phyloP scores from a whole-genome alignment of 139 green algal species.

The Chlorella sp. region DNA sequence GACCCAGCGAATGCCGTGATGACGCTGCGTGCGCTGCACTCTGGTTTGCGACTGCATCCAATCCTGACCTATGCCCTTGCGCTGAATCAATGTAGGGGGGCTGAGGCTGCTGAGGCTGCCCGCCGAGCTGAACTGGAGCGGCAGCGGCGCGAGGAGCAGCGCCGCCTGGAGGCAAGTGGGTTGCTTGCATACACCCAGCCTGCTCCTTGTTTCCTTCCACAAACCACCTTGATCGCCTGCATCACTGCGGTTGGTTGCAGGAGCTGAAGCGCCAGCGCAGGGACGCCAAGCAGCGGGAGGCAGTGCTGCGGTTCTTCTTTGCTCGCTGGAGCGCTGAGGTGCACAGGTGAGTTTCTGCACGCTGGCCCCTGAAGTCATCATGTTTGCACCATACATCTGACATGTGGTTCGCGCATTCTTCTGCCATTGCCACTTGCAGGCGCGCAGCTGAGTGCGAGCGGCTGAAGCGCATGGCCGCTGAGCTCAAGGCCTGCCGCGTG shows the following conservation, averaged over 20 bases:
- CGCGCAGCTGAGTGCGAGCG: conserved; percentile 12
- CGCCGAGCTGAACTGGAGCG: conserved; percentile 1
- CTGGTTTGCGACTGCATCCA: no score
- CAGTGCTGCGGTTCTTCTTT: conserved; percentile 17
- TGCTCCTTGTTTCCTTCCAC: neutral
- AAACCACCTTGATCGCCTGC: no score
- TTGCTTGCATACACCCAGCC: neutral
- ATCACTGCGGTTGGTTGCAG: neutral
- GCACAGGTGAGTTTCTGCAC: neutral
- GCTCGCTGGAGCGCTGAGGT: conserved; percentile 17
- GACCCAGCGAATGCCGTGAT: no score
- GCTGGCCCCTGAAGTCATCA: no score
- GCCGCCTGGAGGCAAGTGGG: neutral
- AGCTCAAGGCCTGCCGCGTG: conserved; percentile 32
- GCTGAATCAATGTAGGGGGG: neutral
- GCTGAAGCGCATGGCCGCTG: neutral
- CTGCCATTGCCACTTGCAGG: neutral
- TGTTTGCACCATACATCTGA: neutral
- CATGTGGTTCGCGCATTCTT: neutral
- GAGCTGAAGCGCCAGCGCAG: conserved; percentile 3
- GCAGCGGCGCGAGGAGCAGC: conserved; percentile 8
- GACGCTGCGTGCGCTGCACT: neutral
- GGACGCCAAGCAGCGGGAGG: neutral
- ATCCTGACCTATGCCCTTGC: neutral
- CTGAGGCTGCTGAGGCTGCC: neutral